phyloP scores from a whole-genome alignment of 495 filamentous ascomycete species.

The Neurospora sp. region DNA sequence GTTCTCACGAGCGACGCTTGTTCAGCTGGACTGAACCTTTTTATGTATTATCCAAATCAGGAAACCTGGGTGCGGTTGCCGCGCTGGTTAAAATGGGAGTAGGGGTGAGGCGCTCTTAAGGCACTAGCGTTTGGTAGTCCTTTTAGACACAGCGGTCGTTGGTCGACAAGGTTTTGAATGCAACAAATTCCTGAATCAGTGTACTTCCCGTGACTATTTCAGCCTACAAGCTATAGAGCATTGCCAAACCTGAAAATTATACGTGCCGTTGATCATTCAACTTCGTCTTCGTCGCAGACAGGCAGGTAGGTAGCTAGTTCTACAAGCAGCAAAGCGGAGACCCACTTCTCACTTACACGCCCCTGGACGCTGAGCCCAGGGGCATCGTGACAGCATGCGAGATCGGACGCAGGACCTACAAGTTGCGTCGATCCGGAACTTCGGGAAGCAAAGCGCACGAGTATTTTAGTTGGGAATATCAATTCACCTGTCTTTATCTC shows the following conservation, averaged over 20 bases:
- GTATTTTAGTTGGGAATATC: background rate
- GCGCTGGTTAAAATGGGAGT: background rate
- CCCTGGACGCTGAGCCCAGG: background rate
- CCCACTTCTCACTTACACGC: background rate
- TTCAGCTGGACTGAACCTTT: background rate
- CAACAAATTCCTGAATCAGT: background rate
- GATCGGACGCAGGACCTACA: background rate
- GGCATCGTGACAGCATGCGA: background rate
- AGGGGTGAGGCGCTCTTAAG: background rate
- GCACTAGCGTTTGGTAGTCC: background rate
- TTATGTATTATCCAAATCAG: background rate
- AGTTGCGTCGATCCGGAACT: background rate
- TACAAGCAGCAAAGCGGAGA: background rate
- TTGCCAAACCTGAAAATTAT: background rate
- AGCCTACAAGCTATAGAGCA: background rate
- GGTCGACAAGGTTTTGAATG: background rate
- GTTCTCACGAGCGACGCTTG: background rate
- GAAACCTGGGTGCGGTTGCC: background rate
- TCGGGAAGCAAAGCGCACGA: background rate
- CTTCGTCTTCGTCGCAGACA: background rate
- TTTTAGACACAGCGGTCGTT: background rate
- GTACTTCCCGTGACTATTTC: background rate
- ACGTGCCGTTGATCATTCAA: background rate
- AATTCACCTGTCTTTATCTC: background rate
- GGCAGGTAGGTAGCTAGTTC: background rate